These are phyloP conservation scores for Malassezia sp. DNA, from an alignment of 1,284 basidiomycete species.

Conservation along the genomic window DNA sequence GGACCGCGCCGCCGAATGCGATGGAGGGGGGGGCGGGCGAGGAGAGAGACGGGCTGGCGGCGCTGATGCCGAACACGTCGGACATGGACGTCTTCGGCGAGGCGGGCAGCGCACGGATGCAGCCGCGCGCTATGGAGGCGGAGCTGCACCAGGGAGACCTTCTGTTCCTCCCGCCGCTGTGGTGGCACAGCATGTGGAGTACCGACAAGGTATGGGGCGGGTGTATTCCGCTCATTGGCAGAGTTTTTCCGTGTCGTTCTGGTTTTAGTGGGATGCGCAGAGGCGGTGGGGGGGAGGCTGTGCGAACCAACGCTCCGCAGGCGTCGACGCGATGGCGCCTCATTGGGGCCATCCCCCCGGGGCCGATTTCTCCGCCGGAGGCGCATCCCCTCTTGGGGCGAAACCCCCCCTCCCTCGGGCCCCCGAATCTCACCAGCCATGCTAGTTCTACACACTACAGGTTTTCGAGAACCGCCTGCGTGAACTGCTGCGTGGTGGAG, in stretches of 20 bases:
- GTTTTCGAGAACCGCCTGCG: constrained; percentile 40
- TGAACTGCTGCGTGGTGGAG: constrained; percentile 45
- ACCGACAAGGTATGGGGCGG: constrained; percentile 3
- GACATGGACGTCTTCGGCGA: constrained; percentile 13
- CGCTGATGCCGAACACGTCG: constrained; percentile 20
- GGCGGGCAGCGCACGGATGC: constrained; percentile 9
- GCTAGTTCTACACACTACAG: constrained; percentile 16
- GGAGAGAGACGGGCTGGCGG: not conserved
- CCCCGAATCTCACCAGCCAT: no score
- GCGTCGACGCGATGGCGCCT: not conserved
- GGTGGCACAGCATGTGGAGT: constrained; percentile 23
- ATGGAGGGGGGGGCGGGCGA: constrained; percentile 1
- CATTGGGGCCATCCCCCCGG: not conserved
- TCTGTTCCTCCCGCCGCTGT: constrained; percentile 20
- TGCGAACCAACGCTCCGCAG: not conserved
- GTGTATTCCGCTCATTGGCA: not conserved
- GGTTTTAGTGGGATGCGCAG: no score
- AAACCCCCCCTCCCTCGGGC: no score
- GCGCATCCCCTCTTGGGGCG: no score
- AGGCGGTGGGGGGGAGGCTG: no score
- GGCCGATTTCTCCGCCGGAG: no score
- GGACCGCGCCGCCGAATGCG: constrained; percentile 62
- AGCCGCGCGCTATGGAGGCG: constrained; percentile 6
- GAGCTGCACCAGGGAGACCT: constrained; percentile 20
- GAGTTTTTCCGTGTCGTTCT: constrained; percentile 14